Percentiles rank a stretch among this genome's conserved stretches.
phyloP scores from a whole-genome alignment of 1,284 basidiomycete species.

The Entoloma clypeatum region DNA sequence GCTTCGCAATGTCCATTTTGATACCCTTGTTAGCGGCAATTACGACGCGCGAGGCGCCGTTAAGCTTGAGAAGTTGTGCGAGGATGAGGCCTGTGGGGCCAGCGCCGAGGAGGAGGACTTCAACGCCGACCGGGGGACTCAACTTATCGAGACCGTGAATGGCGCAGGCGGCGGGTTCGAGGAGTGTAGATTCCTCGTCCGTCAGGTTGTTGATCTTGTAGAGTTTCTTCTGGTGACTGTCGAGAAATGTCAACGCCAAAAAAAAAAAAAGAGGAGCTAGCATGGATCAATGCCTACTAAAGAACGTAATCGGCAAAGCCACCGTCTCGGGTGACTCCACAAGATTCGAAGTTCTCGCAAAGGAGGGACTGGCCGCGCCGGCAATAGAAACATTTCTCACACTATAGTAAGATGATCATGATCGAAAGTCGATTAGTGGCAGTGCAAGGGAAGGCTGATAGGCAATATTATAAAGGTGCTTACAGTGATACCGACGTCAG shows the following conservation, averaged over 20 bases:
- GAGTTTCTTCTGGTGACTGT: slow-evolving; percentile 65
- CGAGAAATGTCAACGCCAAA: background rate
- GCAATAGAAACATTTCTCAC: slow-evolving; percentile 75
- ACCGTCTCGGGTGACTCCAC: slow-evolving; percentile 67
- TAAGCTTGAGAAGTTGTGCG: slow-evolving; percentile 81
- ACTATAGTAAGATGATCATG: slow-evolving; percentile 35
- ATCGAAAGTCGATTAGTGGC: slow-evolving; percentile 4
- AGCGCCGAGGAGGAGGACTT: slow-evolving; percentile 75
- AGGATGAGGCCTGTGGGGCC: slow-evolving; percentile 79
- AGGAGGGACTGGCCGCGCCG: slow-evolving; percentile 62
- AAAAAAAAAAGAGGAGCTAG: slow-evolving; percentile 10
- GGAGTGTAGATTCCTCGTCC: slow-evolving; percentile 81
- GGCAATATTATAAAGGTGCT: background rate
- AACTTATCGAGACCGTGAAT: slow-evolving; percentile 88
- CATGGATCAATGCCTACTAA: no score
- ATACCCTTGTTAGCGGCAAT: slow-evolving; percentile 85
- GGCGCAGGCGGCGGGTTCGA: slow-evolving; percentile 89
- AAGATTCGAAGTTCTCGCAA: slow-evolving; percentile 70
- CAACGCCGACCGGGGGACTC: slow-evolving; percentile 70
- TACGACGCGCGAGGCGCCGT: slow-evolving; percentile 73
- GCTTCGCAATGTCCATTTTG: slow-evolving; percentile 80
- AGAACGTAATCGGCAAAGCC: slow-evolving; percentile 82
- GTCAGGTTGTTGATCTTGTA: slow-evolving; percentile 84
- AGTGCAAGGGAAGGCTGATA: slow-evolving; percentile 9
- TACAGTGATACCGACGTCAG: slow-evolving; percentile 58